Base-by-base conservation (phyloP, 2,329 filamentous ascomycete species). In the Verticillium nonalfalfae region DNA sequence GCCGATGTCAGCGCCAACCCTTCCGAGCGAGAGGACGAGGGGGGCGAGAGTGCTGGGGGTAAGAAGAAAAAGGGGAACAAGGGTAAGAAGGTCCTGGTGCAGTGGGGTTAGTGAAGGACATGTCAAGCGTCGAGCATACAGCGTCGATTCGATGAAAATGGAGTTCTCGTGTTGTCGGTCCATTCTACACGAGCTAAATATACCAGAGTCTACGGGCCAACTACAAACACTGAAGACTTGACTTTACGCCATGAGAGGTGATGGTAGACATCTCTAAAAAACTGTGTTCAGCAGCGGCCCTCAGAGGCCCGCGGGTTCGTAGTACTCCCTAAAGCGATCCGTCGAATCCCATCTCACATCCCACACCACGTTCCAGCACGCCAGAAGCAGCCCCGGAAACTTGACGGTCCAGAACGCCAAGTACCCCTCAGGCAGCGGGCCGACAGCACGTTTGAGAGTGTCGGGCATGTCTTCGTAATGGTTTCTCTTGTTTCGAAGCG, bases 391-490 rank as follows among this genome's bases (percentile, higher is more conserved):
- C 67, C 84, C 86, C 3, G 93, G 92, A 70, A 97, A 97, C 62
- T 85, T 81, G 7, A 84, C 79, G 0, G 90, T 90, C 91, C 93
- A 97, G 70, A 96, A 97, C 11, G 81, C 81, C 55, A 97, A 78
- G 71, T 97, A 97, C 0, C 91, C 91, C 14, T 92, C 88, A 0
- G 92, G 90, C 62, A 94, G 72, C 9, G 87, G 77, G 0, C 92
- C 93, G 0, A 97, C 90, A 35, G 75, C 73, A 63, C 78, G 79
- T 69, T 84, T 94, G 65, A 97, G 83, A 57, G 86, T 78, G 14
- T 93, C 90, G 7, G 90, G 84, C 91, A 99, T 94, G 73, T 99
- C 95, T 70, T 97, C 93, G 73, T 97, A 99, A 72, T 99, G 95
- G 66, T 98, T 97, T 69, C 90, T 91, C 84, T 99, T 99, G 76